A percentile compares a stretch with the other conserved stretches of the same genome.
Conservation (phyloP, 345 rosid genomes). For the Geranium brycei region DNA sequence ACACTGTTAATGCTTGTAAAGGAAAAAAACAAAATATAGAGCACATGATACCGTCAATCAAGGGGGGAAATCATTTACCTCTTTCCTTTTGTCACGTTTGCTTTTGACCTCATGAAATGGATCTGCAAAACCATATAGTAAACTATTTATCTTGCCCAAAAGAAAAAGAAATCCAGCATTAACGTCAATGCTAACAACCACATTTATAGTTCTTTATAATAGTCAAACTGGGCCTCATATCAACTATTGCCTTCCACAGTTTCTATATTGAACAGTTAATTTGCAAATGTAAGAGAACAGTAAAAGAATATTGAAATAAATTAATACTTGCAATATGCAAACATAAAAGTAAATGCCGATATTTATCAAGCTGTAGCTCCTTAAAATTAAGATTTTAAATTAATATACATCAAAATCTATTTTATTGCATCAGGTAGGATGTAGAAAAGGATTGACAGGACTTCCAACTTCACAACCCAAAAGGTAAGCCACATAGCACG, state of each 20-base stretch:
- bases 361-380: neutral
- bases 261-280: neutral
- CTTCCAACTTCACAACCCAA: neutral
- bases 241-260: neutral
- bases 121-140: constrained; percentile 35
- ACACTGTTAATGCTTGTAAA: neutral
- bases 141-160: neutral
- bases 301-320: too few species aligned
- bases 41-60: neutral
- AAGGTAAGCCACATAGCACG: neutral
- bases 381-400: too few species aligned
- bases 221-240: too few species aligned
- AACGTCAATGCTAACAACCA: too few species aligned
- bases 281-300: neutral
- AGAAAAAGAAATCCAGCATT: neutral
- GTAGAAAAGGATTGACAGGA: neutral
- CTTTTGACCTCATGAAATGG: constrained; percentile 81
- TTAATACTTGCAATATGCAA: neutral
- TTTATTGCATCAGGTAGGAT: neutral
- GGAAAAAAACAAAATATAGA: neutral
- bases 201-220: too few species aligned
- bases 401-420: neutral
- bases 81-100: constrained; percentile 69
- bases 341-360: neutral
- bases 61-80: constrained; percentile 27